Conservation (phyloP, 2,329 filamentous ascomycete genomes). For the Calonectria hongkongensis region DNA sequence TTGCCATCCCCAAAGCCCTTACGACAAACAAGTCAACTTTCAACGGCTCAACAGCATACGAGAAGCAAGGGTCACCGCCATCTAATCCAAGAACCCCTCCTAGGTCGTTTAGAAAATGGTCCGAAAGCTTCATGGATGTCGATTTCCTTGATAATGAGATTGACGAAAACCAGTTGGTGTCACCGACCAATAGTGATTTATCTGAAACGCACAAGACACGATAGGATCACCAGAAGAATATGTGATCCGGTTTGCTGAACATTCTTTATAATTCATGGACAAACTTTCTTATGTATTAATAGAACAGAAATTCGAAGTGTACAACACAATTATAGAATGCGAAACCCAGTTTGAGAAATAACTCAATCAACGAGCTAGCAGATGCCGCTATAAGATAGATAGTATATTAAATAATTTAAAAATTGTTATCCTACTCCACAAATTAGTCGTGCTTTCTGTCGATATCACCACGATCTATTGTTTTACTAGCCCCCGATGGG, state of each 20-base stretch:
- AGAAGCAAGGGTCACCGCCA: not conserved
- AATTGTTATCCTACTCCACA: not conserved
- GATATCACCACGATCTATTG: too few relatives aligned
- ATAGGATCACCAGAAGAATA: not conserved
- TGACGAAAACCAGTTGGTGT: not conserved
- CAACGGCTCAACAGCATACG: not conserved
- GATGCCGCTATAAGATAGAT: not conserved
- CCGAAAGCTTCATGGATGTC: constrained; percentile 14
- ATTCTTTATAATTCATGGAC: not conserved
- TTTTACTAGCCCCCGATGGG: too few relatives aligned
- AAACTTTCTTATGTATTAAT: not conserved
- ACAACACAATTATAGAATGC: not conserved
- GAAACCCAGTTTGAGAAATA: too few relatives aligned
- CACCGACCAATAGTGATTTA: not conserved
- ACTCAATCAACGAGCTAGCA: too few relatives aligned
- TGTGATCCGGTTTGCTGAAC: not conserved
- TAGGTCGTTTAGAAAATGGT: constrained; percentile 12
- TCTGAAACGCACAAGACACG: constrained; percentile 15
- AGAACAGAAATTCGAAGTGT: not conserved
- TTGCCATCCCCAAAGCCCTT: not conserved
- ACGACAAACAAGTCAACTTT: not conserved
- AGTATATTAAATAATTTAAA: not conserved
- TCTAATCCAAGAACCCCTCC: not conserved
- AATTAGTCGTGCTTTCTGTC: too few relatives aligned
- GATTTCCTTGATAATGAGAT: constrained; percentile 7